These are phyloP conservation scores for Colletotrichum salicis DNA, from an alignment of 2,329 filamentous ascomycete genomes.

Conservation along the genomic window DNA sequence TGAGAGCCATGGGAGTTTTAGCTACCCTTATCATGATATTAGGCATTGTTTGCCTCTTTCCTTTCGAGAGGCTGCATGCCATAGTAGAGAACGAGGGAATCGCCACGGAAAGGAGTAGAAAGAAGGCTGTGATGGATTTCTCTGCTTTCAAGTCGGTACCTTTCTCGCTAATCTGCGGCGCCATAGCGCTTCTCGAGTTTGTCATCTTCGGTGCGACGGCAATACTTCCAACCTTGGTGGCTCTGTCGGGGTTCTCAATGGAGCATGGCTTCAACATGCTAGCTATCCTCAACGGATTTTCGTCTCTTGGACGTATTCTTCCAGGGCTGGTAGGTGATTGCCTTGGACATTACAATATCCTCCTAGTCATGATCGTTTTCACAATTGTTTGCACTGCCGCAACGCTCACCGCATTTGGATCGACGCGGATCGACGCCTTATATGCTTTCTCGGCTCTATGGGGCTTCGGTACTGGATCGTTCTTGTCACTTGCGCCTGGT, in stretches of 20 bases:
- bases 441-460: constrained; percentile 58
- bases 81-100: not conserved
- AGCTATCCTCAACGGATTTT: constrained; percentile 55
- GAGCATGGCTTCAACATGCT: constrained; percentile 56
- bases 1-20: not conserved
- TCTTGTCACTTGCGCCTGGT: constrained; percentile 3
- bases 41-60: not conserved
- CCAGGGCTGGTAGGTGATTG: constrained; percentile 55
- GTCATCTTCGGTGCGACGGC: constrained; percentile 58
- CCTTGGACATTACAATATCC: constrained; percentile 57
- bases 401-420: constrained; percentile 57
- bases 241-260: constrained; percentile 44
- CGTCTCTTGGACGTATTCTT: constrained; percentile 54
- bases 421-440: constrained; percentile 49
- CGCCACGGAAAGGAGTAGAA: not conserved
- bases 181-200: constrained; percentile 51
- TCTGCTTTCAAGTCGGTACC: not conserved
- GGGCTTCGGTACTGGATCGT: constrained; percentile 58
- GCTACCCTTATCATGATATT: not conserved
- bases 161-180: not conserved
- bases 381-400: constrained; percentile 49
- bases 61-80: not conserved
- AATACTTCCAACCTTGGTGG: constrained; percentile 58
- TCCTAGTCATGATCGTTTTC: constrained; percentile 41
- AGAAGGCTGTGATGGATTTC: not conserved